Base-by-base conservation (phyloP, 345 rosid species). In the Bruguiera sexangula region DNA sequence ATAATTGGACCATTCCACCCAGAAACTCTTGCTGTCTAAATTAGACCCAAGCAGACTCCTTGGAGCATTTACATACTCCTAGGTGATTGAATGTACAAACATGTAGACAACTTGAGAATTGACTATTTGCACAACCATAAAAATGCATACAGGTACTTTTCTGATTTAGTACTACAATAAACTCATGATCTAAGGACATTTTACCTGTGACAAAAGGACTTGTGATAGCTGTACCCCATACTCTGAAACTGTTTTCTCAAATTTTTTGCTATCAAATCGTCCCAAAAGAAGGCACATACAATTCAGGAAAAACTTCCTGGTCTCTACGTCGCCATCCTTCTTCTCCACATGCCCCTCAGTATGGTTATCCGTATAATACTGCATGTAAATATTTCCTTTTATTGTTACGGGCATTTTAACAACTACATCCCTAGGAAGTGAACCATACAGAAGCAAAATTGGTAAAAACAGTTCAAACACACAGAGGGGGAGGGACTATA, bases 231-330 rank as follows among this genome's bases (percentile, higher is more conserved):
- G 89, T 69, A 70, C 71, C 72, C 98, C 90, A 72, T 82, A 86
- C 62, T 85, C 94, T 27, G 82, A 83, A 65, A 87, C 31, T 27
- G 70, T 72, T 61, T 68, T 80, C 79, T 89, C 89, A 55, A 91
- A 77, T 73, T 82, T 89, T 80, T 83, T 89, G 65, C 87, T 76
- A 66, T 85, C 88, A 70, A 89, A 77, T 54, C 96, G 96, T 56
- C 98, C 97, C 82, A 93, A 81, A 30, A 93, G 77, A 72, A 93
- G 98, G 85, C 98, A 93, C 69, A 93, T 72, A 79, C 97, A 89
- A 73, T 80, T 88, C 51, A 91, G 72, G 82, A 93, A 93, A 84
- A 93, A 91, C 69, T 84, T 89, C 56, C 80, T 85, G 71, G 91
- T 93, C 82, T 86, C 92, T 51, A 82, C 62, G 73, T 88, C 75